Conservation (phyloP, 2,329 filamentous ascomycete species). For the Claviceps pazoutovae region DNA sequence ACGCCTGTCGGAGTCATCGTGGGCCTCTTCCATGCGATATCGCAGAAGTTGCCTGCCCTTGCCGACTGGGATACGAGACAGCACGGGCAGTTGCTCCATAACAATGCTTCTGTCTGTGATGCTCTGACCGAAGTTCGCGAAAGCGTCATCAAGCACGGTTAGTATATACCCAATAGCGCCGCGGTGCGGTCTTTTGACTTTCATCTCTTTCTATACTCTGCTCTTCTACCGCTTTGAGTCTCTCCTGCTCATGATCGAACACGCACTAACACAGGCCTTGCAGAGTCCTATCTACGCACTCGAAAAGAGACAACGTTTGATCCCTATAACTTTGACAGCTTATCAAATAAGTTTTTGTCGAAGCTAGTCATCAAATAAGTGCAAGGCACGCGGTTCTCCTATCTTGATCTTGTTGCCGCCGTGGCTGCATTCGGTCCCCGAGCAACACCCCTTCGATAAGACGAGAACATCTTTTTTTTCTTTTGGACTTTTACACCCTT, state of each 20-base stretch:
- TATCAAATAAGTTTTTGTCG: slow-evolving; percentile 95
- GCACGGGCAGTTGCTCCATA: slow-evolving; percentile 81
- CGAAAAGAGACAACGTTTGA: slow-evolving; percentile 74
- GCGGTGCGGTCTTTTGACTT: neutral
- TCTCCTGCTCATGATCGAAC: neutral
- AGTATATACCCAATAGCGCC: slow-evolving; percentile 21
- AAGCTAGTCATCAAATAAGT: slow-evolving; percentile 96
- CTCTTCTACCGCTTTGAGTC: neutral
- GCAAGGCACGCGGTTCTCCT: neutral
- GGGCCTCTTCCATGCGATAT: slow-evolving; percentile 93
- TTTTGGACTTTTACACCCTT: slow-evolving; percentile 12
- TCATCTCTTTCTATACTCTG: neutral
- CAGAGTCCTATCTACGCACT: slow-evolving; percentile 76
- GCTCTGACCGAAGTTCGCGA: slow-evolving; percentile 91
- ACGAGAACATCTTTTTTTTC: slow-evolving; percentile 3
- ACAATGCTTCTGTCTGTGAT: slow-evolving; percentile 83
- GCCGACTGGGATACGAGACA: slow-evolving; percentile 88
- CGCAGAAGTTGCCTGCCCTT: slow-evolving; percentile 85
- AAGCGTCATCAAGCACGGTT: slow-evolving; percentile 89
- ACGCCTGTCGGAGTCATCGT: slow-evolving; percentile 93
- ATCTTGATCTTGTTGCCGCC: neutral
- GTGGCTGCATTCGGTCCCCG: neutral
- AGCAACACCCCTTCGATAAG: neutral
- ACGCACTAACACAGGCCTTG: slow-evolving; percentile 11
- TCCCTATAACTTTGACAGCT: slow-evolving; percentile 80